These are phyloP conservation scores for Alternaria sp. DNA, from an alignment of 2,329 filamentous ascomycete species.

Conservation along the genomic window DNA sequence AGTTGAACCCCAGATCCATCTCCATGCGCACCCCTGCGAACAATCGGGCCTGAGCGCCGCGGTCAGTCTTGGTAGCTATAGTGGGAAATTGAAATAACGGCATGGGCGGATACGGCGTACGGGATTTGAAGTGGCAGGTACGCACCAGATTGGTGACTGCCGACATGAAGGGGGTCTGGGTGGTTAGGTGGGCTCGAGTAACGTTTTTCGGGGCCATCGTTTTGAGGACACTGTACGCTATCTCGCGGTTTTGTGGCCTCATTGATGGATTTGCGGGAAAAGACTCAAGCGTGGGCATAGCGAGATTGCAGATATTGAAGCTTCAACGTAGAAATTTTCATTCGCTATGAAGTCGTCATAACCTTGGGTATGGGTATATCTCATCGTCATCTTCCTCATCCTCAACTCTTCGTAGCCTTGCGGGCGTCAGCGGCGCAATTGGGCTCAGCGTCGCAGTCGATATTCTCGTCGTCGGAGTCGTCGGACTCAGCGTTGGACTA, in stretches of 20 bases:
- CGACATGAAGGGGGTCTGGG: constrained; percentile 11
- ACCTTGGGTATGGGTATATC: constrained; percentile 38
- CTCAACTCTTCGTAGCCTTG: constrained; percentile 35
- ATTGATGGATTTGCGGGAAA: background rate
- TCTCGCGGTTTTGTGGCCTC: background rate
- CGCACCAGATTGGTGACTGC: constrained; percentile 11
- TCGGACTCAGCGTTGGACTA: constrained; percentile 36
- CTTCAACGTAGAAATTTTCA: background rate
- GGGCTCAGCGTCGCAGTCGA: constrained; percentile 41
- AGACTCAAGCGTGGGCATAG: background rate
- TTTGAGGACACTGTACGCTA: background rate
- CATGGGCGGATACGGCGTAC: constrained; percentile 2
- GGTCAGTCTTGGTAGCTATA: background rate
- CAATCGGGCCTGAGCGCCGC: constrained; percentile 20
- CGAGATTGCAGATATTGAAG: background rate
- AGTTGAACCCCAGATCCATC: constrained; percentile 10
- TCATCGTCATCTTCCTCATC: constrained; percentile 35
- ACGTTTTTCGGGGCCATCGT: background rate
- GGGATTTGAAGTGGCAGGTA: background rate
- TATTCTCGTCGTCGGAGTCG: constrained; percentile 34
- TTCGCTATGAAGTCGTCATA: constrained; percentile 26
- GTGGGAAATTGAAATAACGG: background rate
- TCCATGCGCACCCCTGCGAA: constrained; percentile 15
- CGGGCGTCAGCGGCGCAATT: constrained; percentile 42
- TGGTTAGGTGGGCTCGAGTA: background rate